These are phyloP conservation scores for Talaromyces pinophilus DNA, from an alignment of 2,329 filamentous ascomycete genomes.

Conservation along the genomic window DNA sequence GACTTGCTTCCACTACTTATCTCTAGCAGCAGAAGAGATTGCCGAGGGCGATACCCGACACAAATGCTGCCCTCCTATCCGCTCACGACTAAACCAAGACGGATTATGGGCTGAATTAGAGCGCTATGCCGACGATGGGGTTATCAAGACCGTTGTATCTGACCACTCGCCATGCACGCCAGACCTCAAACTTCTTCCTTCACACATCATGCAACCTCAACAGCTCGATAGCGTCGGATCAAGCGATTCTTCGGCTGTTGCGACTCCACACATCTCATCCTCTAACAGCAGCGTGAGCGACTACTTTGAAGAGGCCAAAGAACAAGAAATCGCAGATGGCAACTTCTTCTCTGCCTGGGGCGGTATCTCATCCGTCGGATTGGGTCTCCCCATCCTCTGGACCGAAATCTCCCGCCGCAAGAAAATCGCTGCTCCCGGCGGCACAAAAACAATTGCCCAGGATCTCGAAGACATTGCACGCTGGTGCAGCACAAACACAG, in stretches of 20 bases:
- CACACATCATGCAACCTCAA: conserved; percentile 56
- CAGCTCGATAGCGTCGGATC: conserved; percentile 23
- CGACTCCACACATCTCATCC: conserved; percentile 14
- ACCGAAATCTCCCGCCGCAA: conserved; percentile 68
- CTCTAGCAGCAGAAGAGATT: conserved; percentile 78
- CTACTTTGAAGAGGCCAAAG: conserved; percentile 29
- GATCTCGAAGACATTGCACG: conserved; percentile 76
- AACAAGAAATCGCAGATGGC: conserved; percentile 54
- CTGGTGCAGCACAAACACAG: conserved; percentile 84
- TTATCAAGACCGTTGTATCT: conserved; percentile 88
- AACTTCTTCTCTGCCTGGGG: conserved; percentile 98
- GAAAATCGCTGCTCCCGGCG: conserved; percentile 42
- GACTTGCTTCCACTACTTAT: conserved; percentile 94
- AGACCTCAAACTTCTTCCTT: conserved; percentile 83
- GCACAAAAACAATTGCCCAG: conserved; percentile 44
- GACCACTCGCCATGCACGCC: conserved; percentile 97
- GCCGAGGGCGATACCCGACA: conserved; percentile 83
- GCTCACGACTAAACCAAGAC: conserved; percentile 77
- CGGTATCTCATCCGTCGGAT: conserved; percentile 88
- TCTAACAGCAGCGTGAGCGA: conserved; percentile 27
- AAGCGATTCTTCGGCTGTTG: conserved; percentile 24
- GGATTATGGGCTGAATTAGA: conserved; percentile 80
- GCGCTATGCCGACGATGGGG: conserved; percentile 63
- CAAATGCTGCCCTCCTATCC: conserved; percentile 94
- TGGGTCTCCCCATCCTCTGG: conserved; percentile 89